A percentile compares a stretch with the other conserved stretches of the same genome.
These are phyloP conservation scores for Macrotyloma uniflorum DNA, from an alignment of 306 rosid species.

Conservation along the genomic window DNA sequence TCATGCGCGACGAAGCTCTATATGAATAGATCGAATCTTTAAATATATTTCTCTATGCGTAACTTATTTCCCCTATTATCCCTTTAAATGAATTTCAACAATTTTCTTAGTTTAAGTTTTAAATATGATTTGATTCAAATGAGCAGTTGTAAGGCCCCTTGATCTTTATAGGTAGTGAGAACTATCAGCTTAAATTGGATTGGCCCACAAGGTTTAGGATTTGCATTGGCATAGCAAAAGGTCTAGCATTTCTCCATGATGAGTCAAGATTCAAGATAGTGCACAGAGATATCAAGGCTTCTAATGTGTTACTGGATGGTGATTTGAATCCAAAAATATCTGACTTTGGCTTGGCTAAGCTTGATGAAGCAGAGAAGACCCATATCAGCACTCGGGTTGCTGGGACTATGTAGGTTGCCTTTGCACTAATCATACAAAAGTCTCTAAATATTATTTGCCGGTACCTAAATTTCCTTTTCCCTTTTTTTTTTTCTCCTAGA, in stretches of 20 bases:
- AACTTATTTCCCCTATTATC: not conserved
- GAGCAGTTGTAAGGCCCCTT: not conserved
- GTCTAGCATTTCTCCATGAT: constrained; percentile 77
- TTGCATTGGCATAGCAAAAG: constrained; percentile 80
- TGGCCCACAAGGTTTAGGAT: constrained; percentile 70
- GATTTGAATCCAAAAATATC: constrained; percentile 76
- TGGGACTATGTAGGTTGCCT: constrained; percentile 70
- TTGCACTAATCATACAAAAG: not conserved
- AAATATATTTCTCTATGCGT: not conserved
- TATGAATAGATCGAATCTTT: not conserved
- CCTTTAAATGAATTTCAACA: not conserved
- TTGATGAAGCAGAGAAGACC: constrained; percentile 66
- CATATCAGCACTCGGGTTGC: constrained; percentile 82
- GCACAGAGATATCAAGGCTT: constrained; percentile 79
- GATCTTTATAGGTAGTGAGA: constrained; percentile 44
- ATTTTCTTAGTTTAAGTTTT: not conserved
- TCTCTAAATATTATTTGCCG: not conserved
- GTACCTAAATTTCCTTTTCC: not conserved
- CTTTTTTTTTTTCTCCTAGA: constrained; percentile 39
- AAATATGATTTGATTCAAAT: not conserved
- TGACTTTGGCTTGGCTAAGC: constrained; percentile 82
- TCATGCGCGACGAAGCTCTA: constrained; percentile 10
- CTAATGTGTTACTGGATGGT: constrained; percentile 72
- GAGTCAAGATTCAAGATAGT: constrained; percentile 74
- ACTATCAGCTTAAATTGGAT: constrained; percentile 42